These are phyloP conservation scores for Heritiera fomes DNA, from an alignment of 345 rosid genomes.

Conservation along the genomic window DNA sequence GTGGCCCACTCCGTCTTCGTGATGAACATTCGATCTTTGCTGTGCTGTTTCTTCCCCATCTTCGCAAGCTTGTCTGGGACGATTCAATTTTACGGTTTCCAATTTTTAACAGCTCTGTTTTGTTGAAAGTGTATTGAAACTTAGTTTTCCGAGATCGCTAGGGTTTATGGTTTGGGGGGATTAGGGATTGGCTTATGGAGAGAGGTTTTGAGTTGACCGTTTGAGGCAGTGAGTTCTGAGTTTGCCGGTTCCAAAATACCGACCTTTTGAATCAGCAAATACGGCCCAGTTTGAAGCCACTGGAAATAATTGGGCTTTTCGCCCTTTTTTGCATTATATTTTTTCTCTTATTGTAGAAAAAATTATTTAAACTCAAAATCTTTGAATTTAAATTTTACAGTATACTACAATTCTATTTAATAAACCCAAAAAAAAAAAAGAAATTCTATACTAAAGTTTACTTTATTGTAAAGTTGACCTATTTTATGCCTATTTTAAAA, in stretches of 20 bases:
- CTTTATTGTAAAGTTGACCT: too few relatives aligned
- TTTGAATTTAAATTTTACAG: too few relatives aligned
- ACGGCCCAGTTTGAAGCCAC: constrained; percentile 1
- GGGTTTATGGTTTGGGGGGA: constrained; percentile 1
- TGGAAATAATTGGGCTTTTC: not conserved
- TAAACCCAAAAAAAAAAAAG: too few relatives aligned
- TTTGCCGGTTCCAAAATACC: not conserved
- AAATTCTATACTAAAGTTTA: too few relatives aligned
- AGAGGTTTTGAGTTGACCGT: constrained; percentile 6
- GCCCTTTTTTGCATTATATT: not conserved
- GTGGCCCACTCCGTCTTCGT: constrained; percentile 98
- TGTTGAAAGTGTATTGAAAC: not conserved
- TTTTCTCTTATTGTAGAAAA: too few relatives aligned
- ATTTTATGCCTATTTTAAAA: too few relatives aligned
- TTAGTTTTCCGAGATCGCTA: not conserved
- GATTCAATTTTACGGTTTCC: constrained; percentile 4
- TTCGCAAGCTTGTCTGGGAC: not conserved
- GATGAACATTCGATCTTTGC: constrained; percentile 95
- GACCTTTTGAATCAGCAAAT: not conserved
- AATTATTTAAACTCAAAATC: too few relatives aligned
- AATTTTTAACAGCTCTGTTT: not conserved
- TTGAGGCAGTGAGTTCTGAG: too few relatives aligned
- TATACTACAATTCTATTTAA: too few relatives aligned
- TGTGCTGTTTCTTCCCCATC: constrained; percentile 99
- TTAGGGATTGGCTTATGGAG: not conserved